A percentile compares a stretch with the other conserved stretches of the same genome.
These are phyloP conservation scores for Fraxinus sp. DNA, from an alignment of 305 asterid genomes.

Conservation along the genomic window DNA sequence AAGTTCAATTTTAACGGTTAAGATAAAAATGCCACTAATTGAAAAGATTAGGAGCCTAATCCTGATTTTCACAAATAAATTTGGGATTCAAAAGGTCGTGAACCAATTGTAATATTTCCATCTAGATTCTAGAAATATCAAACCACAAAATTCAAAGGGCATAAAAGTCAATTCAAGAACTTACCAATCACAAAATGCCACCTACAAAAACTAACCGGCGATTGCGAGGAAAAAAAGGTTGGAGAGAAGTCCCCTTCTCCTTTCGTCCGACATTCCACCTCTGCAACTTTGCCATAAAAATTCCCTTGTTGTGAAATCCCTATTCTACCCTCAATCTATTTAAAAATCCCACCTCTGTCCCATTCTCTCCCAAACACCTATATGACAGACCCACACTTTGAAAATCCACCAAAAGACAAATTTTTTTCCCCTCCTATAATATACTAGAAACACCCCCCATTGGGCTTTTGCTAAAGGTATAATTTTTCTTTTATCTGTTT, in stretches of 20 bases:
- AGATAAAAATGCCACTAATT: neutral
- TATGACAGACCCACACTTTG: conserved; percentile 34
- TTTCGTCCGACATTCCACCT: conserved; percentile 75
- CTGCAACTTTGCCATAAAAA: conserved; percentile 35
- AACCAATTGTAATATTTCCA: neutral
- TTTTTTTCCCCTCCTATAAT: conserved; percentile 17
- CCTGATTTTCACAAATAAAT: neutral
- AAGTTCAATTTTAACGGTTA: too few species aligned
- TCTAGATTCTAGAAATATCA: neutral
- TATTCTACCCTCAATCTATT: conserved; percentile 27
- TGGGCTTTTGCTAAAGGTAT: conserved; percentile 44
- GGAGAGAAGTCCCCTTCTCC: conserved; percentile 72
- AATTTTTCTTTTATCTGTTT: conserved; percentile 23
- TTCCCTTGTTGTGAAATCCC: conserved; percentile 10
- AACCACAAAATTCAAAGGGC: neutral
- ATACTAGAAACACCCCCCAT: conserved; percentile 5
- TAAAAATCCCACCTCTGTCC: conserved; percentile 19
- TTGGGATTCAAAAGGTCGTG: neutral
- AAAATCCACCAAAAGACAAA: conserved; percentile 47
- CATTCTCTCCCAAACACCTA: conserved; percentile 23
- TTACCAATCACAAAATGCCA: conserved; percentile 32
- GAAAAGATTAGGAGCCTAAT: too few species aligned
- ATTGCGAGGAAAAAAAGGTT: conserved; percentile 35
- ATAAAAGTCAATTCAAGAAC: neutral
- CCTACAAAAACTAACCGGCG: conserved; percentile 42